Percentiles rank a stretch among this genome's conserved stretches.
Evolutionary conservation across 2,329 filamentous ascomycete species (phyloP).

Genomic region (Diaporthe sp.): DNA sequence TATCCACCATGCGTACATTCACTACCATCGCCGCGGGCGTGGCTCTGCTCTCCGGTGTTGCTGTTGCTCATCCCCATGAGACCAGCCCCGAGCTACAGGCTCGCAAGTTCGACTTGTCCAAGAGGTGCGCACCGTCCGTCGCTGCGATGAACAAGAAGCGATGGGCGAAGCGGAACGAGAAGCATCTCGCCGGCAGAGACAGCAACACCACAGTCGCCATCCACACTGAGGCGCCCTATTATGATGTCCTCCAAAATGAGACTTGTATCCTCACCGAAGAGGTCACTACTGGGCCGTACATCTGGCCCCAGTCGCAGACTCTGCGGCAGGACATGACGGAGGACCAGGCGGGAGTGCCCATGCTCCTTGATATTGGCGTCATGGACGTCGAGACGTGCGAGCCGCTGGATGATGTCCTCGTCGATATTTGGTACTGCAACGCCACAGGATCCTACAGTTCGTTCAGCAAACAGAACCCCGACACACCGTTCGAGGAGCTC

Average conservation of each 20-base stretch:
- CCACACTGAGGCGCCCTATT: slow-evolving; percentile 44
- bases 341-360: slow-evolving; percentile 49
- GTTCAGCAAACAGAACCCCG: slow-evolving; percentile 49
- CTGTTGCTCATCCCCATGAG: slow-evolving; percentile 41
- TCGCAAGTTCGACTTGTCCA: slow-evolving; percentile 44
- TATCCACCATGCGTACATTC: slow-evolving; percentile 5
- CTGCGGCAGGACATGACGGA: slow-evolving; percentile 52
- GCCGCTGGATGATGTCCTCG: slow-evolving; percentile 48
- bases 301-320: slow-evolving; percentile 48
- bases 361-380: slow-evolving; percentile 52
- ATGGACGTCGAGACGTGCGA: slow-evolving; percentile 51
- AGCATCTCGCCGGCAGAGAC: slow-evolving; percentile 35
- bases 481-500: slow-evolving; percentile 49
- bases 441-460: slow-evolving; percentile 49
- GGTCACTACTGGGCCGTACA: slow-evolving; percentile 41
- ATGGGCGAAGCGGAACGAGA: slow-evolving; percentile 43
- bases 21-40: neutral
- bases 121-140: slow-evolving; percentile 44
- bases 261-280: slow-evolving; percentile 44
- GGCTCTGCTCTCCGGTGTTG: slow-evolving; percentile 37
- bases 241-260: slow-evolving; percentile 43
- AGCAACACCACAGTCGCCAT: slow-evolving; percentile 45
- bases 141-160: slow-evolving; percentile 45
- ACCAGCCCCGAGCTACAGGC: slow-evolving; percentile 42
- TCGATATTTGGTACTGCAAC: slow-evolving; percentile 54